A percentile compares a stretch with the other conserved stretches of the same genome.
Evolutionary conservation across 163 green algal genomes (phyloP).

Genomic region (Volvox carteri): DNA sequence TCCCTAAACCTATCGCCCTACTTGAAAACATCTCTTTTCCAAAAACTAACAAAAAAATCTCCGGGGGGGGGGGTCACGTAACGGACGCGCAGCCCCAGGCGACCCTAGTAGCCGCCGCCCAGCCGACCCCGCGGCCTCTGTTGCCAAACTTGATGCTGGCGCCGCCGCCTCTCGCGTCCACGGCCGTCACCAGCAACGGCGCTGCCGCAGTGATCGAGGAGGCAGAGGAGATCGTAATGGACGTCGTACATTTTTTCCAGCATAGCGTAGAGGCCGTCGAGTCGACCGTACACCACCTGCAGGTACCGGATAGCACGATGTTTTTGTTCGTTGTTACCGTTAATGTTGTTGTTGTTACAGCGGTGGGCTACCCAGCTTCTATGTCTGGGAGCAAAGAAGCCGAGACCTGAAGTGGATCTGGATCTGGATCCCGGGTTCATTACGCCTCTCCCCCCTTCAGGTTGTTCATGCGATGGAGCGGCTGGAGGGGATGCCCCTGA

Average conservation of each 20-base stretch:
- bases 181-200: background rate
- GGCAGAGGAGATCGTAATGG: constrained; percentile 23
- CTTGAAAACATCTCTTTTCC: too few relatives aligned
- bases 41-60: too few relatives aligned
- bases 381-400: too few relatives aligned
- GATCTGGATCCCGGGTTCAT: too few relatives aligned
- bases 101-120: too few relatives aligned
- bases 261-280: constrained; percentile 41
- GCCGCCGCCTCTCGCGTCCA: constrained; percentile 2
- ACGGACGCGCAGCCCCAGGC: too few relatives aligned
- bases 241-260: constrained; percentile 24
- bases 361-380: too few relatives aligned
- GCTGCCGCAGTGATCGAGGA: constrained; percentile 10
- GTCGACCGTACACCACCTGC: constrained; percentile 37
- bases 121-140: background rate
- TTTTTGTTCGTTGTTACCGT: background rate
- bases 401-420: background rate
- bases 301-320: constrained; percentile 24
- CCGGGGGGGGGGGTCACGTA: too few relatives aligned
- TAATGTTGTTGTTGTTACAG: too few relatives aligned
- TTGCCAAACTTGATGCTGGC: background rate
- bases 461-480: constrained; percentile 42
- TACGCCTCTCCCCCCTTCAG: too few relatives aligned
- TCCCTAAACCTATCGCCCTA: too few relatives aligned
- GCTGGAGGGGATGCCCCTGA: constrained; percentile 18